These are phyloP conservation scores for Clarireedia paspali DNA, from an alignment of 2,329 filamentous ascomycete species.

Conservation along the genomic window DNA sequence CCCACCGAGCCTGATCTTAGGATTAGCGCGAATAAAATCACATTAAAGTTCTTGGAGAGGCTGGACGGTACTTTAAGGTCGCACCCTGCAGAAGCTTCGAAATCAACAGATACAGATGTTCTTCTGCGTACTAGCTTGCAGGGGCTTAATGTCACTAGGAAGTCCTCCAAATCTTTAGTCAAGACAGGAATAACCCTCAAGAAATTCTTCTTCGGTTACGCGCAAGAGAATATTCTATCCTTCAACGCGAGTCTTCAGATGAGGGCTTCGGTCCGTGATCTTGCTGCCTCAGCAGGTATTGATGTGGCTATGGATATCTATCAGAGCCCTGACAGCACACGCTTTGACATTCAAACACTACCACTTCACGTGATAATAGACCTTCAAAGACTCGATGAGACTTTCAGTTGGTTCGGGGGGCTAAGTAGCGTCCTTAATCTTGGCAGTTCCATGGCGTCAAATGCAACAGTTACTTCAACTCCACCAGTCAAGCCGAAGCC, in stretches of 20 bases:
- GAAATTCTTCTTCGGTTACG: slow-evolving; percentile 56
- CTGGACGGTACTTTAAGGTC: slow-evolving; percentile 24
- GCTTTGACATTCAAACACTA: slow-evolving; percentile 64
- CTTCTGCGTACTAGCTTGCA: slow-evolving; percentile 24
- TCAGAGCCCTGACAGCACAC: slow-evolving; percentile 37
- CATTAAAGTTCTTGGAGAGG: slow-evolving; percentile 27
- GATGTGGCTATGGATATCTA: slow-evolving; percentile 49
- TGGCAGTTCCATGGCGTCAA: slow-evolving; percentile 74
- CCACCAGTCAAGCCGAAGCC: slow-evolving; percentile 35
- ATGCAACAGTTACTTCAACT: slow-evolving; percentile 44
- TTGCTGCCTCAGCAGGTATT: slow-evolving; percentile 47
- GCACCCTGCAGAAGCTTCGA: slow-evolving; percentile 4
- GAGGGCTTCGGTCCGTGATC: slow-evolving; percentile 51
- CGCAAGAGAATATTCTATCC: slow-evolving; percentile 53
- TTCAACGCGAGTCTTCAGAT: slow-evolving; percentile 52
- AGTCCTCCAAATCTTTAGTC: slow-evolving; percentile 12
- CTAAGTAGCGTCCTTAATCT: slow-evolving; percentile 86
- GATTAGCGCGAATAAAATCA: slow-evolving; percentile 22
- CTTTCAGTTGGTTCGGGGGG: slow-evolving; percentile 81
- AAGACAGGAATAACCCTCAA: slow-evolving; percentile 34
- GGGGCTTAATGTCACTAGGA: slow-evolving; percentile 22
- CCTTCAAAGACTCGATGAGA: slow-evolving; percentile 74
- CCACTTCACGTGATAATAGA: slow-evolving; percentile 72
- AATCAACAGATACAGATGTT: slow-evolving; percentile 19
- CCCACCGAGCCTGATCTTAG: slow-evolving; percentile 13